Percentiles rank a stretch among this genome's conserved stretches.
These are phyloP conservation scores for Coemansia sp. DNA, from an alignment of 192 early-diverging fungal species.

Conservation along the genomic window DNA sequence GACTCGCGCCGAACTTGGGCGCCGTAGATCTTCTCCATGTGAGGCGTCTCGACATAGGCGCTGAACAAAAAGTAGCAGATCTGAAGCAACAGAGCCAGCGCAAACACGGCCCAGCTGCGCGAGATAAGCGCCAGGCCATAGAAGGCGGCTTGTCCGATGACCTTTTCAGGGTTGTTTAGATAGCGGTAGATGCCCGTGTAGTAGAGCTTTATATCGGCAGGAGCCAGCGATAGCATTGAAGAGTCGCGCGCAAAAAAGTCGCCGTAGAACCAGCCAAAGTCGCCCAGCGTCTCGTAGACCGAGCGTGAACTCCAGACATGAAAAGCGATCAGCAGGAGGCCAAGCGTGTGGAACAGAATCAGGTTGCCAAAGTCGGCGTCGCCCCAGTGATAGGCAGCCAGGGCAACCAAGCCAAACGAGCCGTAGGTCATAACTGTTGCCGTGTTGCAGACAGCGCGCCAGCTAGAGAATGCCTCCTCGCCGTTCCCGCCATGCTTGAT, in stretches of 20 bases:
- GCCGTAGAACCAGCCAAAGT: constrained; percentile 98
- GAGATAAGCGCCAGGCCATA: constrained; percentile 92
- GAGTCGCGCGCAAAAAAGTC: constrained; percentile 93
- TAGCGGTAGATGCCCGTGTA: constrained; percentile 96
- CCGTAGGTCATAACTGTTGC: constrained; percentile 91
- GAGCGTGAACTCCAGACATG: constrained; percentile 93
- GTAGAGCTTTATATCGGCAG: constrained; percentile 60
- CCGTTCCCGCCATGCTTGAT: constrained; percentile 90
- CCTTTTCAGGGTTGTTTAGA: constrained; percentile 91
- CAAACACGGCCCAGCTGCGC: constrained; percentile 79
- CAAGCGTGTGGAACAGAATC: constrained; percentile 81
- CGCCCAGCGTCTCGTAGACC: constrained; percentile 91
- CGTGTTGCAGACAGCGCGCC: constrained; percentile 96
- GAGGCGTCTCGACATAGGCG: constrained; percentile 87
- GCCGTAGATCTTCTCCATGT: constrained; percentile 90
- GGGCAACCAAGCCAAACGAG: constrained; percentile 81
- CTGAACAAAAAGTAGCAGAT: constrained; percentile 83
- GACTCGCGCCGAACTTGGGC: constrained; percentile 80
- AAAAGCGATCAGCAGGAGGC: constrained; percentile 74
- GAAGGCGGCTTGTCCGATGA: constrained; percentile 93
- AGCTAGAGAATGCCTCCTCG: constrained; percentile 89
- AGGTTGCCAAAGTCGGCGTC: constrained; percentile 53
- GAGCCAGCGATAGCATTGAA: constrained; percentile 56
- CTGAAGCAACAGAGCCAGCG: constrained; percentile 83
- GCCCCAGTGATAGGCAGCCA: constrained; percentile 74